These are phyloP conservation scores for Ophiostoma himal-ulmi DNA, from an alignment of 2,329 filamentous ascomycete genomes.

Conservation along the genomic window DNA sequence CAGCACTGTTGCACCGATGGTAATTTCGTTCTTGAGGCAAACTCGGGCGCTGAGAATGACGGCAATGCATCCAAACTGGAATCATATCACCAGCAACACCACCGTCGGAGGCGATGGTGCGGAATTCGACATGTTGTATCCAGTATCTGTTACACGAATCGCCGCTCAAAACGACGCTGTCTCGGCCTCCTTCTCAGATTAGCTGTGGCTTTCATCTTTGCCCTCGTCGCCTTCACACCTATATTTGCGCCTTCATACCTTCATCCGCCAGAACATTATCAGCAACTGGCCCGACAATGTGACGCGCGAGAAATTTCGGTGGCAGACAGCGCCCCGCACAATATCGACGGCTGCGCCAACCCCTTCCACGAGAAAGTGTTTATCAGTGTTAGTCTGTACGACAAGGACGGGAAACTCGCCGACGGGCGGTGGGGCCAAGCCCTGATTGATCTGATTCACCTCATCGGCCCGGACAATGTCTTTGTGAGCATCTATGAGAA, in stretches of 20 bases:
- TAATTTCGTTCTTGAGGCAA: not conserved
- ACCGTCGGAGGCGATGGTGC: constrained; percentile 10
- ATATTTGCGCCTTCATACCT: constrained; percentile 42
- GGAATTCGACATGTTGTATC: not conserved
- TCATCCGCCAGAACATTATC: constrained; percentile 37
- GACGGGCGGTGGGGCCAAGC: constrained; percentile 58
- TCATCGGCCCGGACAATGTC: constrained; percentile 62
- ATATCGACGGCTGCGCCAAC: constrained; percentile 35
- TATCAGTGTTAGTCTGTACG: constrained; percentile 66
- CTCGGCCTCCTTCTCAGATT: not conserved
- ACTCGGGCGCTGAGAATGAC: not conserved
- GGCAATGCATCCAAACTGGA: not conserved
- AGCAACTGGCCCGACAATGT: constrained; percentile 32
- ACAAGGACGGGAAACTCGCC: constrained; percentile 54
- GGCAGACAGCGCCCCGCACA: constrained; percentile 14
- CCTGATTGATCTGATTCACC: constrained; percentile 55
- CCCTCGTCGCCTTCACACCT: constrained; percentile 20
- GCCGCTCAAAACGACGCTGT: not conserved
- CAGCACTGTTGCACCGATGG: not conserved
- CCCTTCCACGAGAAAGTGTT: constrained; percentile 59
- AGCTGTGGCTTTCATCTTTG: not conserved
- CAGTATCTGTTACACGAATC: not conserved
- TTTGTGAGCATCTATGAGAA: constrained; percentile 71
- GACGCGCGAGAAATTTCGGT: constrained; percentile 26
- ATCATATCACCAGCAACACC: not conserved